Conservation (phyloP, 2,329 filamentous ascomycete species). For the Chaetomiaceae sp. region DNA sequence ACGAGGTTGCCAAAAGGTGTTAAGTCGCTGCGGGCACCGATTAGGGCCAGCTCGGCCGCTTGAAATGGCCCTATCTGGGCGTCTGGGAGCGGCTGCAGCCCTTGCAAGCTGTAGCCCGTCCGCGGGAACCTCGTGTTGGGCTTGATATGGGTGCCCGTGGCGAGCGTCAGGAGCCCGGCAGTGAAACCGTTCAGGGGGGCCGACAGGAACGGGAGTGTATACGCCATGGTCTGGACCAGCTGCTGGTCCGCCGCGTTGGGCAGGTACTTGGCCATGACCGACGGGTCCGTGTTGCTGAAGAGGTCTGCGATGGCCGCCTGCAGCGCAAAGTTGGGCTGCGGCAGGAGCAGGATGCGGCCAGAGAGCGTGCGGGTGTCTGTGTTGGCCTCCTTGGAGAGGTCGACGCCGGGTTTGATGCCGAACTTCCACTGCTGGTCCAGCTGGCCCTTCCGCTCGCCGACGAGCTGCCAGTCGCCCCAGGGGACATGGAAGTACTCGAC, state of each 20-base stretch:
- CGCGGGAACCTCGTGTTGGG: no score
- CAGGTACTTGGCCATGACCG: neutral
- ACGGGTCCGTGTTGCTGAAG: neutral
- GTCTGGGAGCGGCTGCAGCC: no score
- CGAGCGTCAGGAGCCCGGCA: slow-evolving; percentile 32
- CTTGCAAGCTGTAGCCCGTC: no score
- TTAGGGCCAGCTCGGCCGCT: no score
- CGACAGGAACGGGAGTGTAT: slow-evolving; percentile 6
- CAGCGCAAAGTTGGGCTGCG: slow-evolving; percentile 37
- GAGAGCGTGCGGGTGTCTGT: slow-evolving; percentile 29
- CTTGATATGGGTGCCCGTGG: slow-evolving; percentile 38
- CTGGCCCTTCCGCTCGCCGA: slow-evolving; percentile 18
- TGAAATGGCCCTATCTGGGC: no score
- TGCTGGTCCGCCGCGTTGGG: neutral
- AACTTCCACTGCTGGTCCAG: neutral
- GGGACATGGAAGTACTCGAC: slow-evolving; percentile 38
- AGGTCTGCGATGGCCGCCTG: neutral
- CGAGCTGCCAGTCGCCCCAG: slow-evolving; percentile 32
- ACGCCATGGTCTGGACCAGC: neutral
- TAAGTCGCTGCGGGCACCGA: no score
- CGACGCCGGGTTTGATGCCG: slow-evolving; percentile 21
- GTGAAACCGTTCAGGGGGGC: slow-evolving; percentile 32
- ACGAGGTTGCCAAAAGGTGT: no score
- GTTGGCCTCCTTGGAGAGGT: slow-evolving; percentile 14
- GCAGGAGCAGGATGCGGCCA: slow-evolving; percentile 37